Evolutionary conservation across 2,329 filamentous ascomycete species (phyloP), one percentile per base, ranked within the genome.

Genomic region (Aspergillus glaucus): DNA sequence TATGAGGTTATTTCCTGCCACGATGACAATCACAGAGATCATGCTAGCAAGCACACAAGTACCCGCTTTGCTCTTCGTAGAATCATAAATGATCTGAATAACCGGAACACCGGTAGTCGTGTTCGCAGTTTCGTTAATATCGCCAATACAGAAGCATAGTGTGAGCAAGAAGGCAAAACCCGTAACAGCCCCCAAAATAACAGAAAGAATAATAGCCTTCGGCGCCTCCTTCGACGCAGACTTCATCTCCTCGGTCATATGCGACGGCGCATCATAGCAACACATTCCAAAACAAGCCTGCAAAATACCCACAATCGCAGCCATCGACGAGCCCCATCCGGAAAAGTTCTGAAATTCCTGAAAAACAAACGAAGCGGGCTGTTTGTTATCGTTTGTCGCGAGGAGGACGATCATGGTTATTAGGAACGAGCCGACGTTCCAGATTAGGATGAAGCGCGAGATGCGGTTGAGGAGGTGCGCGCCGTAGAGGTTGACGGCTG

Each of bases 211-310:
- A 9, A 76, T 76, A 1, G 72, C 72, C 58, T 71, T 59, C 0
- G 78, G 78, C 1, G 74, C 77, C 54, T 79, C 68, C 44, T 73
- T 75, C 4, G 72, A 69, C 0, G 77, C 72, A 44, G 78, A 69
- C 44, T 72, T 71, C 55, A 81, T 75, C 53, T 81, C 79, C 57
- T 80, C 79, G 0, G 72, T 75, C 77, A 81, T 79, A 49, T 80
- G 78, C 0, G 69, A 63, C 0, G 73, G 74, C 0, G 75, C 70
- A 49, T 78, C 74, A 49, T 75, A 70, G 52, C 62, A 63, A 44
- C 75, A 78, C 76, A 80, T 78, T 26, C 76, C 77, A 49, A 79
- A 79, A 1, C 73, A 75, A 40, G 74, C 71, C 55, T 81, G 77
- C 5, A 81, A 57, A 10, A 81, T 71, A 2, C 78, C 79, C 17